These are phyloP conservation scores for Wallacemonas sp. DNA, from an alignment of 208 protist genomes.

Conservation along the genomic window DNA sequence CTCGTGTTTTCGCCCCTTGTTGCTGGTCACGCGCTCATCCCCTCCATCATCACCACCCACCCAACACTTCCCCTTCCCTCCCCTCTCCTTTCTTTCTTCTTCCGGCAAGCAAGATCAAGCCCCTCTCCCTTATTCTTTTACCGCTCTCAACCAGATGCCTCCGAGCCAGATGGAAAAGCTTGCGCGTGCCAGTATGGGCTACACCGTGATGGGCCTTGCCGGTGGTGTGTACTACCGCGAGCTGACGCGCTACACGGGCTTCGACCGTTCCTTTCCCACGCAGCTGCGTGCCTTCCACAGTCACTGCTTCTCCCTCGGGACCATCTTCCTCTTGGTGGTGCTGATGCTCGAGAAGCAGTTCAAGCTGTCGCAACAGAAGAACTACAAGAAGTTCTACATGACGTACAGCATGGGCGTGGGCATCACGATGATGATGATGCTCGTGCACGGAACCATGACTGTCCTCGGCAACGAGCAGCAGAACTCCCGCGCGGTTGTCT, in stretches of 20 bases:
- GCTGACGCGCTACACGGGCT: slow-evolving; percentile 36
- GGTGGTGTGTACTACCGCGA: slow-evolving; percentile 63
- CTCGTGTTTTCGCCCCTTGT: too few species aligned
- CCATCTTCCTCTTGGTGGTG: slow-evolving; percentile 57
- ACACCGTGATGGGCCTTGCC: slow-evolving; percentile 47
- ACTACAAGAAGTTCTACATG: slow-evolving; percentile 72
- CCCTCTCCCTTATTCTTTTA: too few species aligned
- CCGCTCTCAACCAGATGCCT: slow-evolving; percentile 18
- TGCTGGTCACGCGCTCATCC: not conserved
- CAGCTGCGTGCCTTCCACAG: slow-evolving; percentile 64
- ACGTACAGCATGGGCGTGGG: slow-evolving; percentile 62
- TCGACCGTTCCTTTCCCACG: slow-evolving; percentile 35
- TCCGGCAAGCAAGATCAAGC: slow-evolving; percentile 13
- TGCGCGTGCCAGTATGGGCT: slow-evolving; percentile 42
- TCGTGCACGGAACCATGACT: slow-evolving; percentile 55
- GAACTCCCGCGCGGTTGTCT: slow-evolving; percentile 33
- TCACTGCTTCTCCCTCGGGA: slow-evolving; percentile 69
- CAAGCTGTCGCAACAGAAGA: slow-evolving; percentile 36
- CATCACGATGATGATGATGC: slow-evolving; percentile 58
- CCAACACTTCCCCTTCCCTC: not conserved
- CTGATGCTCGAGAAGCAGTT: slow-evolving; percentile 64
- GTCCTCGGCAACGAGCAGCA: slow-evolving; percentile 43
- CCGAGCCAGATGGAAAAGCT: slow-evolving; percentile 45
- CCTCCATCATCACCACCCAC: not conserved
- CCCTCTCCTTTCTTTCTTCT: slow-evolving; percentile 1